Conservation (phyloP, 2,329 filamentous ascomycete species). For the Paramyrothecium roridum region DNA sequence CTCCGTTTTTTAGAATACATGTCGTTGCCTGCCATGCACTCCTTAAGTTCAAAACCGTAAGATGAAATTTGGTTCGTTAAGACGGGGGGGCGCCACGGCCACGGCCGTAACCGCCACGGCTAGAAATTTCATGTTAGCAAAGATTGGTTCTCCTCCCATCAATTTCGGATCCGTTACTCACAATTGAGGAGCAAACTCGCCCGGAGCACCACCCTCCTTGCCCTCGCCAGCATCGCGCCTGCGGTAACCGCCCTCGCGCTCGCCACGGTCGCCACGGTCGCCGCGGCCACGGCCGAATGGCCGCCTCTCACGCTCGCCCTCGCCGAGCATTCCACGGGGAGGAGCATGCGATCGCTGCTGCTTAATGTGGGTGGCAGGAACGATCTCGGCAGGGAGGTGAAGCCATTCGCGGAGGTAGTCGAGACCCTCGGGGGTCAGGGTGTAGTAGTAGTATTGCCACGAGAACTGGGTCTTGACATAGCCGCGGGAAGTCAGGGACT, state of each 20-base stretch:
- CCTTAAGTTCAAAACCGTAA: slow-evolving; percentile 39
- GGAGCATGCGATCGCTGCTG: slow-evolving; percentile 98
- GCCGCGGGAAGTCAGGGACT: slow-evolving; percentile 96
- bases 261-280: slow-evolving; percentile 67
- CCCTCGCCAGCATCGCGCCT: slow-evolving; percentile 81
- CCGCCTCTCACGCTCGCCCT: slow-evolving; percentile 76
- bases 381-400: slow-evolving; percentile 98
- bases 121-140: slow-evolving; percentile 36
- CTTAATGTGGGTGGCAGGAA: slow-evolving; percentile 99
- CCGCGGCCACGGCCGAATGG: slow-evolving; percentile 79
- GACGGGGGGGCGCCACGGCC: slow-evolving; percentile 76
- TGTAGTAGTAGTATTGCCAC: slow-evolving; percentile 99
- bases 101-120: slow-evolving; percentile 86
- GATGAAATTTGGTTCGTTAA: slow-evolving; percentile 42
- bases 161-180: slow-evolving; percentile 39
- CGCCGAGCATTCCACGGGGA: slow-evolving; percentile 97
- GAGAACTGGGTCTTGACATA: slow-evolving; percentile 99
- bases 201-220: slow-evolving; percentile 90
- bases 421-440: slow-evolving; percentile 97
- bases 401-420: slow-evolving; percentile 99
- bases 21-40: slow-evolving; percentile 41
- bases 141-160: slow-evolving; percentile 1
- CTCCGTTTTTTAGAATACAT: slow-evolving; percentile 46
- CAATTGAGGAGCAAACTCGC: slow-evolving; percentile 91
- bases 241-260: slow-evolving; percentile 88